Conservation (phyloP, 179 eudicot genomes). For the Amaranthus tricolor region DNA sequence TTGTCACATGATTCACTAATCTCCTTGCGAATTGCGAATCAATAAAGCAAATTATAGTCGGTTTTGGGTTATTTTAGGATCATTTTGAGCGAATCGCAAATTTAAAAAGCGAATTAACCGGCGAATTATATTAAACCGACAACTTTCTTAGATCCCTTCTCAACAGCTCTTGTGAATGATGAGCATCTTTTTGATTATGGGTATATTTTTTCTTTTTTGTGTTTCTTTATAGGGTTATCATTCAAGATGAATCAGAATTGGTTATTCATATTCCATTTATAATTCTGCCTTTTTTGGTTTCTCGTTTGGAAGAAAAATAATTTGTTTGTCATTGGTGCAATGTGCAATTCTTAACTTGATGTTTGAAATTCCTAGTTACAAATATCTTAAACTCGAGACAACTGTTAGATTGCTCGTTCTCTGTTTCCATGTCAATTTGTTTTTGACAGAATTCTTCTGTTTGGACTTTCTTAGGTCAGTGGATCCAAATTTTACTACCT, state of each 20-base stretch:
- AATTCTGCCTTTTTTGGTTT: neutral
- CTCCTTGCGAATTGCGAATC: too few relatives aligned
- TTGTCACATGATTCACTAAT: too few relatives aligned
- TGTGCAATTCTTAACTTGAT: neutral
- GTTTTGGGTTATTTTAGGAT: too few relatives aligned
- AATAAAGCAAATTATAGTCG: too few relatives aligned
- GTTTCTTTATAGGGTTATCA: neutral
- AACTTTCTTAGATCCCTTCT: neutral
- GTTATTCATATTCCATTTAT: neutral
- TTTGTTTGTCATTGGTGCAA: neutral
- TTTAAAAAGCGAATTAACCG: too few relatives aligned
- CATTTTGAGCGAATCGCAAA: too few relatives aligned
- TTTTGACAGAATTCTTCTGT: neutral
- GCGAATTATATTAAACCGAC: too few relatives aligned
- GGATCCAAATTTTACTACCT: slow-evolving; percentile 95
- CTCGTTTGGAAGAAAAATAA: neutral
- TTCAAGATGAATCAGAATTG: neutral
- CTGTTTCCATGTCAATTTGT: neutral
- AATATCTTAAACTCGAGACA: neutral
- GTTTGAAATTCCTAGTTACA: neutral
- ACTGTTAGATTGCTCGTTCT: neutral
- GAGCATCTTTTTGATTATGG: neutral
- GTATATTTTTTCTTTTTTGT: neutral
- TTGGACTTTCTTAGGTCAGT: slow-evolving; percentile 53
- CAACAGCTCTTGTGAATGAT: neutral